Percentiles rank a stretch among this genome's conserved stretches.
Evolutionary conservation across 23 red algal genomes (phyloP).

Genomic region (Gracilaria domingensis): DNA sequence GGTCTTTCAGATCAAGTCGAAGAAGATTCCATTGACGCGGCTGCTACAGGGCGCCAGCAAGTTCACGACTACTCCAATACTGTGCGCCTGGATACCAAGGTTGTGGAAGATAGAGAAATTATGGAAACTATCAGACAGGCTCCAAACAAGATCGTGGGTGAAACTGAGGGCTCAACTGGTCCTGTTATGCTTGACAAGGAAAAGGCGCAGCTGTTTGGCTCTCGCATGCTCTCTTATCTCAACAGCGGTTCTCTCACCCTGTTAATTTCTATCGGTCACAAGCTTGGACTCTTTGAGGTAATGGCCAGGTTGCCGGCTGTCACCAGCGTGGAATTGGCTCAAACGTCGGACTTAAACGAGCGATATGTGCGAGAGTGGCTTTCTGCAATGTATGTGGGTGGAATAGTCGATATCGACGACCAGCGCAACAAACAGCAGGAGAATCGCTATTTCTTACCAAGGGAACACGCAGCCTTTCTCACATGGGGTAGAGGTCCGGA

Average conservation of each 20-base stretch:
- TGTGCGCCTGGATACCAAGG: neutral
- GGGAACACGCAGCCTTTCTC: constrained; percentile 78
- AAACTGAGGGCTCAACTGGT: constrained; percentile 48
- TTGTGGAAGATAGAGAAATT: neutral
- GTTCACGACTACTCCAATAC: neutral
- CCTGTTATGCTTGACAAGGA: constrained; percentile 32
- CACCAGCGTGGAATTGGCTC: constrained; percentile 42
- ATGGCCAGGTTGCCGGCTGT: constrained; percentile 62
- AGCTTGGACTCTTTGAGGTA: constrained; percentile 70
- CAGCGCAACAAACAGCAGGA: neutral
- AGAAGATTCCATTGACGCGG: neutral
- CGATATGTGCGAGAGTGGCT: constrained; percentile 81
- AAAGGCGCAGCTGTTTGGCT: constrained; percentile 65
- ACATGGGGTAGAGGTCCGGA: constrained; percentile 70
- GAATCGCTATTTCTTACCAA: constrained; percentile 46
- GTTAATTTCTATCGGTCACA: constrained; percentile 75
- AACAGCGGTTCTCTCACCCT: constrained; percentile 61
- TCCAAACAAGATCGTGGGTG: neutral
- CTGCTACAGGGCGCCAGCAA: neutral
- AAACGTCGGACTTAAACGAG: constrained; percentile 45
- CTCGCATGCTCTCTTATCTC: constrained; percentile 71
- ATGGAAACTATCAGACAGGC: neutral
- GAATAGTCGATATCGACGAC: constrained; percentile 38
- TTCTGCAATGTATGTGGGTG: constrained; percentile 59
- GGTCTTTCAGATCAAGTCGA: constrained; percentile 7